Evolutionary conservation across 1,139 yeast genomes (phyloP).

Genomic region (Taiozyma sp.): DNA sequence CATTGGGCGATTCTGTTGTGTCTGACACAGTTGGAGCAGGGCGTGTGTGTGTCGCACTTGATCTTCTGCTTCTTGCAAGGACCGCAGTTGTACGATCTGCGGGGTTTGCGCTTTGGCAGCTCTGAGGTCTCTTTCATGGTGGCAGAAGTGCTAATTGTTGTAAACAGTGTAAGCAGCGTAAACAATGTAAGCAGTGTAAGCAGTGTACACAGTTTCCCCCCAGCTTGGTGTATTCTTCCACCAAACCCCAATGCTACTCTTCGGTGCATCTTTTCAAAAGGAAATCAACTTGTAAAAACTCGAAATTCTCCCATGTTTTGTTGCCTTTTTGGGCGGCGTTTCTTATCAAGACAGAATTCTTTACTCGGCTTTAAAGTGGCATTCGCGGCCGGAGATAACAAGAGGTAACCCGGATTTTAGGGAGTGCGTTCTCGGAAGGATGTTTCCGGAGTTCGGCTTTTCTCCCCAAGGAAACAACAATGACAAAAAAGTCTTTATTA

Average conservation of each 20-base stretch:
- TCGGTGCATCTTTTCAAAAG: too few species aligned
- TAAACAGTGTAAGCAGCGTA: too few species aligned
- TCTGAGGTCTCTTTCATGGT: background rate
- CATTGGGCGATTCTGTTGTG: slow-evolving; percentile 33
- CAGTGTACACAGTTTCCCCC: too few species aligned
- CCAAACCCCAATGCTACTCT: too few species aligned
- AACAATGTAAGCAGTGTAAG: background rate
- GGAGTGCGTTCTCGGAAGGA: background rate
- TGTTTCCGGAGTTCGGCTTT: background rate
- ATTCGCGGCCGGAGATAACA: background rate
- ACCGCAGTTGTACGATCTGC: slow-evolving; percentile 54
- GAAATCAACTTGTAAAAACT: too few species aligned
- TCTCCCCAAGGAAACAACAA: too few species aligned
- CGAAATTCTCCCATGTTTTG: too few species aligned
- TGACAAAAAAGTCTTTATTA: too few species aligned
- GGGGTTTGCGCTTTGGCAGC: slow-evolving; percentile 10
- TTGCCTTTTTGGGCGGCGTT: too few species aligned
- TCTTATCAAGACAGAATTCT: too few species aligned
- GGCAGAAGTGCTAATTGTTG: too few species aligned
- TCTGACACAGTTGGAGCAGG: slow-evolving; percentile 45
- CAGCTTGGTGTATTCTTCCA: too few species aligned
- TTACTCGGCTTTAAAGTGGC: background rate
- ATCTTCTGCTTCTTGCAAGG: slow-evolving; percentile 50
- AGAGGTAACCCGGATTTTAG: background rate
- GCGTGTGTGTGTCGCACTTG: slow-evolving; percentile 46